Evolutionary conservation across 2,329 filamentous ascomycete species (phyloP).

Genomic region (Claviceps sp.): DNA sequence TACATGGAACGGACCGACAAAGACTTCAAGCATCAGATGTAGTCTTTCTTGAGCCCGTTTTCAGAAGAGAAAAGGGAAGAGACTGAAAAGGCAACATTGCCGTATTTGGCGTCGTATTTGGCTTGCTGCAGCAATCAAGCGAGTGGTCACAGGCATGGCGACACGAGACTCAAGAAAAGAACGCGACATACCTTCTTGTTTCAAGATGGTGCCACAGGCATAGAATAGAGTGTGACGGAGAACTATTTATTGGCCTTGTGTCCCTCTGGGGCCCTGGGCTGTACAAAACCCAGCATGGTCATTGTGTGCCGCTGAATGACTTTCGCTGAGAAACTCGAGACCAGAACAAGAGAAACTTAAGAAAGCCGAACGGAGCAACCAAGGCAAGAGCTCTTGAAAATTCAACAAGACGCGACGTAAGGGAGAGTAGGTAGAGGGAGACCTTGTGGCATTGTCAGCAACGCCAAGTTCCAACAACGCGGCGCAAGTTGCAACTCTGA

Average conservation of each 20-base stretch:
- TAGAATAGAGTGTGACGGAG: not conserved
- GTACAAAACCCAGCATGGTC: not conserved
- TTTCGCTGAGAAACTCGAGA: not conserved
- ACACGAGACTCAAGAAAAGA: not conserved
- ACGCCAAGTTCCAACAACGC: not conserved
- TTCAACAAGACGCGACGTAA: not conserved
- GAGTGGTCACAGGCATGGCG: slow-evolving; percentile 3
- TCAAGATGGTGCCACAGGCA: not conserved
- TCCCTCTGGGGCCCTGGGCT: not conserved
- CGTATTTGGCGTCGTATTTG: not conserved
- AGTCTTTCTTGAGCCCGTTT: no score
- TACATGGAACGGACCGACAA: no score
- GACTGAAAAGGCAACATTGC: not conserved
- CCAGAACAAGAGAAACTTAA: not conserved
- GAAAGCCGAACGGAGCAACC: not conserved
- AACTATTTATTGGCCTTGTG: not conserved
- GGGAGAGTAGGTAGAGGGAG: not conserved
- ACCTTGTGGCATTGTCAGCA: not conserved
- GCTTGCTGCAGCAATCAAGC: slow-evolving; percentile 3
- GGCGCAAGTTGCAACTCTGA: not conserved
- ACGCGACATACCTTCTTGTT: not conserved
- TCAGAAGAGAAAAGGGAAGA: not conserved
- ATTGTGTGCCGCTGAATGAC: not conserved
- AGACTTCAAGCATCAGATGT: no score
- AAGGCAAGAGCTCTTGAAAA: no score